Evolutionary conservation across 1,284 basidiomycete species (phyloP).

Genomic region (Stygiomarasmius scandens): DNA sequence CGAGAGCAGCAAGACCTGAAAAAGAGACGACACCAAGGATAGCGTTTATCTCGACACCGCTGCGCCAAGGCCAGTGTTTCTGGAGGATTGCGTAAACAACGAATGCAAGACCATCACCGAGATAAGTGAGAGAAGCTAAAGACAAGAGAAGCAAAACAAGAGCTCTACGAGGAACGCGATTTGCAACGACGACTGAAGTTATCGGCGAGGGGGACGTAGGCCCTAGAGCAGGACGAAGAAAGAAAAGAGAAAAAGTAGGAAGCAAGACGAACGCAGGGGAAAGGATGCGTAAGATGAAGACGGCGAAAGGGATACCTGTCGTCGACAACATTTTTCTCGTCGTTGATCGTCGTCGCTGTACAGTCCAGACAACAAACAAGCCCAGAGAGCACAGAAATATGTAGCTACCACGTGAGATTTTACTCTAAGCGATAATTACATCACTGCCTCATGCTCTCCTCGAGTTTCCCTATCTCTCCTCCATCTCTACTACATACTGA

Average conservation of each 20-base stretch:
- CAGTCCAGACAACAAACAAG: too few species aligned
- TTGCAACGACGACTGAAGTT: constrained; percentile 73
- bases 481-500: background rate
- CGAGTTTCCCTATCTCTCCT: background rate
- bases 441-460: background rate
- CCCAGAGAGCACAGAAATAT: too few species aligned
- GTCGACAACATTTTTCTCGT: constrained; percentile 29
- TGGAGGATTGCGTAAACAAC: constrained; percentile 64
- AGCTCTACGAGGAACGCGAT: constrained; percentile 68
- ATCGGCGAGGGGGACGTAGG: constrained; percentile 63
- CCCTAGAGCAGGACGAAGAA: constrained; percentile 46
- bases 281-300: constrained; percentile 61
- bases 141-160: constrained; percentile 71
- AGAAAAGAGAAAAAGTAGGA: constrained; percentile 59
- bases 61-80: constrained; percentile 63
- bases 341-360: constrained; percentile 22
- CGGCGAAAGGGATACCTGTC: constrained; percentile 37
- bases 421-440: too few species aligned
- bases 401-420: too few species aligned
- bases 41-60: constrained; percentile 71
- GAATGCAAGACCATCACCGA: constrained; percentile 81
- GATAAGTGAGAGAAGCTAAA: constrained; percentile 78
- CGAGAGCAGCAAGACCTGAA: constrained; percentile 67
- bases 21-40: constrained; percentile 69
- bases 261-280: constrained; percentile 67